A percentile compares a stretch with the other conserved stretches of the same genome.
phyloP scores from a whole-genome alignment of 2,329 filamentous ascomycete species.

The Parasarocladium wereldwijsianum region DNA sequence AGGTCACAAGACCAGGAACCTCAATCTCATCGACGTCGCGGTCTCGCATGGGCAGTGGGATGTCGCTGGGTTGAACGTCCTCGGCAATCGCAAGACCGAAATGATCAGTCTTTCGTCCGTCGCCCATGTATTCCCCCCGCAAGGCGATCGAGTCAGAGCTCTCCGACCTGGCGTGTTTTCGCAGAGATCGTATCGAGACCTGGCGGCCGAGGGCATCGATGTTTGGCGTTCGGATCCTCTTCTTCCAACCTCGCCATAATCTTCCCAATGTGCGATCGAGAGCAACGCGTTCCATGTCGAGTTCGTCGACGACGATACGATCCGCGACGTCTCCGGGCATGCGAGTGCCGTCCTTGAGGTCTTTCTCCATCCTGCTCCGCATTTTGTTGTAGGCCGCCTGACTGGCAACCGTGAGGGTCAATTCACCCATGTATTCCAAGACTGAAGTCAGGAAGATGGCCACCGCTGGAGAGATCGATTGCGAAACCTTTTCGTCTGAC shows the following conservation, averaged over 20 bases:
- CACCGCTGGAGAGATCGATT: constrained; percentile 72
- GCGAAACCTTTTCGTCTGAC: constrained; percentile 42
- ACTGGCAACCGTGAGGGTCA: constrained; percentile 73
- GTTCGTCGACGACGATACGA: constrained; percentile 70
- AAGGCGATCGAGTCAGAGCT: constrained; percentile 20
- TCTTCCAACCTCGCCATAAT: constrained; percentile 92
- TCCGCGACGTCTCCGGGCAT: constrained; percentile 37
- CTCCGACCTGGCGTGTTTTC: constrained; percentile 17
- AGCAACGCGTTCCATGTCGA: constrained; percentile 85
- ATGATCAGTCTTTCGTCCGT: constrained; percentile 7
- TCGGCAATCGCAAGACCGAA: constrained; percentile 10
- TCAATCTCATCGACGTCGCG: constrained; percentile 71
- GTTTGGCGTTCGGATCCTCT: constrained; percentile 51
- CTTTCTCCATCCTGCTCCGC: constrained; percentile 41
- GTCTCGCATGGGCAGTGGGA: constrained; percentile 53
- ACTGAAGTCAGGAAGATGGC: constrained; percentile 95
- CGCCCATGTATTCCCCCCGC: constrained; percentile 7
- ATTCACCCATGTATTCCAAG: constrained; percentile 85
- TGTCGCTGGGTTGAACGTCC: constrained; percentile 20
- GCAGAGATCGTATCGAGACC: constrained; percentile 1
- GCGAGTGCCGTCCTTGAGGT: constrained; percentile 35
- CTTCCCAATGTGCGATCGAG: constrained; percentile 78
- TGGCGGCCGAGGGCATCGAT: constrained; percentile 25
- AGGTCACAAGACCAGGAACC: constrained; percentile 50
- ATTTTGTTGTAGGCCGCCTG: constrained; percentile 66